These are phyloP conservation scores for Blastocystis sp. DNA, from an alignment of 352 stramenopile species.

Conservation along the genomic window DNA sequence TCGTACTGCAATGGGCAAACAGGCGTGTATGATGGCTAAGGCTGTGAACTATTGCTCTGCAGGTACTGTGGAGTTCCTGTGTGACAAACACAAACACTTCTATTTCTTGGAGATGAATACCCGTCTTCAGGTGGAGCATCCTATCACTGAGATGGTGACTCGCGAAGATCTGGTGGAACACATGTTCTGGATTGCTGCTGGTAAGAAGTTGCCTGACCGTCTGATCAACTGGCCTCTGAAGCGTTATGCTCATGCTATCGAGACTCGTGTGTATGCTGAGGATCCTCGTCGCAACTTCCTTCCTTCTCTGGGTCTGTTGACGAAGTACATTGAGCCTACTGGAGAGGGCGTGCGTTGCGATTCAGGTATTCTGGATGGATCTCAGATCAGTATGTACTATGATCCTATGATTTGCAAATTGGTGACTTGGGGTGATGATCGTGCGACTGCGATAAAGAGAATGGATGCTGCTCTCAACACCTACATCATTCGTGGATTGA, in stretches of 20 bases:
- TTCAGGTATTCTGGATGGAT: conserved; percentile 84
- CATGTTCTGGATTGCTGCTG: conserved; percentile 89
- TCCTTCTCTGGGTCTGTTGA: conserved; percentile 87
- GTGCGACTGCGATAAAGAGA: conserved; percentile 79
- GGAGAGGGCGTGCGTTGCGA: conserved; percentile 80
- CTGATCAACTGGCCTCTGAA: conserved; percentile 74
- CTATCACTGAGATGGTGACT: conserved; percentile 89
- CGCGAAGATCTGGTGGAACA: conserved; percentile 89
- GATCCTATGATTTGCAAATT: conserved; percentile 94
- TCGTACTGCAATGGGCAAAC: conserved; percentile 80
- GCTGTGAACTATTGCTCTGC: conserved; percentile 88
- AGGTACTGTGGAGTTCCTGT: conserved; percentile 94
- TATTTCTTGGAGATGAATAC: conserved; percentile 99
- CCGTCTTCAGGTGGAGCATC: conserved; percentile 88
- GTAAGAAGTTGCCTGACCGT: conserved; percentile 79
- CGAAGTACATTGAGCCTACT: conserved; percentile 85
- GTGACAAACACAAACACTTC: conserved; percentile 91
- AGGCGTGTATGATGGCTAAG: conserved; percentile 85
- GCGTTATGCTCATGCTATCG: conserved; percentile 78
- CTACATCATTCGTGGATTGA: conserved; percentile 89
- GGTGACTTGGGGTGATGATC: conserved; percentile 80
- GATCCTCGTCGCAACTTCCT: conserved; percentile 89
- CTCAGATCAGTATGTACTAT: conserved; percentile 89
- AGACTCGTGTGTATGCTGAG: conserved; percentile 92
- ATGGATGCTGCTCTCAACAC: conserved; percentile 85